Base-by-base conservation (phyloP, 2,329 filamentous ascomycete genomes). In the Elsinoe arachidis region DNA sequence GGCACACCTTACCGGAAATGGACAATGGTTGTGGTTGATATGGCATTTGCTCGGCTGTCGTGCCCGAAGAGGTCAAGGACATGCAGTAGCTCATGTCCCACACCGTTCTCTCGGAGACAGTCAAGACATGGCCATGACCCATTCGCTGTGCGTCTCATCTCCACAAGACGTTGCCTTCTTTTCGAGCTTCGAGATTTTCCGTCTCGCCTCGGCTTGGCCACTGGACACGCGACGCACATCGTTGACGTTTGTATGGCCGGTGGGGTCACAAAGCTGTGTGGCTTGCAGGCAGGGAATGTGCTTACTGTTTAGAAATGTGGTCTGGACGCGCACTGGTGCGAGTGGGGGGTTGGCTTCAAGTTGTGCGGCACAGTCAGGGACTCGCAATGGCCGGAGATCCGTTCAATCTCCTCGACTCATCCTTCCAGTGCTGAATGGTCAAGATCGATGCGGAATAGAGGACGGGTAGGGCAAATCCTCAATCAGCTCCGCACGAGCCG, bases 81-180 rank as follows among this genome's bases (percentile, higher is more conserved):
- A 19, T 53, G 49, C 49, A 53, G 49, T 53, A 53, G 49, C 38
- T n/a, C 15, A 5, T 39, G 11, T 23, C 49, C 49, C 49, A 35
- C 49, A 53, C 49, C 49, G 49, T 53, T 39, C 49, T 39, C 35
- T 35, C 35, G 49, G 49, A 35, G 49, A 35, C 49, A 23, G 34
- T 7, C 35, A 37, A 26, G 19, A 38, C 33, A 39, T 21, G 46
- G 46, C 46, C 26, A 46, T 46, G 26, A 21, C 49, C 33, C 38
- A 15, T 39, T 26, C 17, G 34, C 49, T 53, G 49, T 34, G 38
- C 15, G 26, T 35, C 38, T 53, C 49, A 39, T 53, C 49, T 53
- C 49, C 49, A 53, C 49, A 38, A 37, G 33, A 53, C 49, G 33
- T 53, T 53, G 49, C 49, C 49, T 53, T 53, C 15, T 53, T 53